Percentiles rank a stretch among this genome's conserved stretches.
Evolutionary conservation across 306 rosid species (phyloP).

Genomic region (Canavalia gladiata): DNA sequence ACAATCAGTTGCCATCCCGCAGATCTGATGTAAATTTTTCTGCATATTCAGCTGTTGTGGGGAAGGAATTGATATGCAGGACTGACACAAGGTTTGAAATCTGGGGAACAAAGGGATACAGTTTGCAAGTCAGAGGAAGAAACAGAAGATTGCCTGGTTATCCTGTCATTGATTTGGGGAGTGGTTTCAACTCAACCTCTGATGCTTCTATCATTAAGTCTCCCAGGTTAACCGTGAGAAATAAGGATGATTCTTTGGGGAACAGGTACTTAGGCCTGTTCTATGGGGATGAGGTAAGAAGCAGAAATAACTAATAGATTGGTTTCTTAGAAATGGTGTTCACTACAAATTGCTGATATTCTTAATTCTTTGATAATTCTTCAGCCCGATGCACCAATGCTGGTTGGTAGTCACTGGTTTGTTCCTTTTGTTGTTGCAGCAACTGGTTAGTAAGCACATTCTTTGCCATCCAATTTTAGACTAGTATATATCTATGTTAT

Average conservation of each 20-base stretch:
- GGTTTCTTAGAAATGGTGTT: neutral
- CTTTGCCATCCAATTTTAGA: constrained; percentile 20
- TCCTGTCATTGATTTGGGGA: constrained; percentile 71
- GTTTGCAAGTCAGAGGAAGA: constrained; percentile 81
- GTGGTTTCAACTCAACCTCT: constrained; percentile 67
- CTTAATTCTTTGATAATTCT: constrained; percentile 41
- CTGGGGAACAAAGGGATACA: constrained; percentile 92
- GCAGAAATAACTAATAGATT: constrained; percentile 17
- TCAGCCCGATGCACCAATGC: constrained; percentile 83
- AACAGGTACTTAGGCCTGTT: constrained; percentile 78
- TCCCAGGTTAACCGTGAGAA: constrained; percentile 43
- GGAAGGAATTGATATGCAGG: constrained; percentile 81
- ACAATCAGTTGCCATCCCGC: constrained; percentile 85
- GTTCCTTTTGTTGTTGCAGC: constrained; percentile 74
- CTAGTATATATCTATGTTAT: neutral
- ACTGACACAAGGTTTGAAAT: constrained; percentile 84
- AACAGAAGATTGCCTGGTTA: constrained; percentile 88
- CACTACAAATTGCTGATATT: constrained; percentile 44
- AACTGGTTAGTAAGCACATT: constrained; percentile 66
- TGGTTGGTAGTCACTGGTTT: constrained; percentile 81
- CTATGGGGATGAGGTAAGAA: constrained; percentile 84
- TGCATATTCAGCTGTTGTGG: constrained; percentile 75
- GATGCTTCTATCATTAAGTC: constrained; percentile 49
- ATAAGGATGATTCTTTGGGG: constrained; percentile 60
- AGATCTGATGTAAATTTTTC: constrained; percentile 93